phyloP scores from a whole-genome alignment of 1,284 basidiomycete species.

The Phellinidium pouzarii region DNA sequence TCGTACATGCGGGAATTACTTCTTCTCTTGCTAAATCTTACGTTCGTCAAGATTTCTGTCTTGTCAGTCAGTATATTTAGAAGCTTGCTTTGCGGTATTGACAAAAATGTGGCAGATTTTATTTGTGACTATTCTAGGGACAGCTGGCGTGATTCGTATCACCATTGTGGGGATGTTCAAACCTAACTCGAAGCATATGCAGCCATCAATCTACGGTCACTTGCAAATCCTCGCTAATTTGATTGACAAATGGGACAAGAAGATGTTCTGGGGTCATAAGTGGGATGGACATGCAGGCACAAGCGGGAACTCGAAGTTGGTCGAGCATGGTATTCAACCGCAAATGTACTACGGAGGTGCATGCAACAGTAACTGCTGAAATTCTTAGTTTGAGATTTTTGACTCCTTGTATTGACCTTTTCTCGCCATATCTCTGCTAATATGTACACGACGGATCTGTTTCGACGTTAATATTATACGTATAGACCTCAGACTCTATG shows the following conservation, averaged over 20 bases:
- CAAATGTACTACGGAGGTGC: too few relatives aligned
- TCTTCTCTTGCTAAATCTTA: conserved; percentile 1
- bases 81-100: not conserved
- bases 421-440: too few relatives aligned
- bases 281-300: conserved; percentile 5
- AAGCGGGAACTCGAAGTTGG: too few relatives aligned
- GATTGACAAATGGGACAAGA: conserved; percentile 2
- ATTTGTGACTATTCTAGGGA: not conserved
- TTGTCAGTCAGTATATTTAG: not conserved
- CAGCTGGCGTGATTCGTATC: not conserved
- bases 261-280: conserved; percentile 11
- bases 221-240: conserved; percentile 4
- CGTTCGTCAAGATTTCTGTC: conserved; percentile 3
- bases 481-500: too few relatives aligned
- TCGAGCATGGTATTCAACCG: too few relatives aligned
- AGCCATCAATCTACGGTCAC: conserved; percentile 6
- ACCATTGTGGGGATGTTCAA: not conserved
- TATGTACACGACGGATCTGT: too few relatives aligned
- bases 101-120: not conserved
- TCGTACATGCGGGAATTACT: not conserved
- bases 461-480: too few relatives aligned
- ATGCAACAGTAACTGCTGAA: too few relatives aligned
- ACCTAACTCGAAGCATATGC: not conserved
- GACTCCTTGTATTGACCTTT: too few relatives aligned
- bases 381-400: too few relatives aligned